Evolutionary conservation across 2,329 filamentous ascomycete genomes (phyloP).

Genomic region (Colletotrichum shisoi): DNA sequence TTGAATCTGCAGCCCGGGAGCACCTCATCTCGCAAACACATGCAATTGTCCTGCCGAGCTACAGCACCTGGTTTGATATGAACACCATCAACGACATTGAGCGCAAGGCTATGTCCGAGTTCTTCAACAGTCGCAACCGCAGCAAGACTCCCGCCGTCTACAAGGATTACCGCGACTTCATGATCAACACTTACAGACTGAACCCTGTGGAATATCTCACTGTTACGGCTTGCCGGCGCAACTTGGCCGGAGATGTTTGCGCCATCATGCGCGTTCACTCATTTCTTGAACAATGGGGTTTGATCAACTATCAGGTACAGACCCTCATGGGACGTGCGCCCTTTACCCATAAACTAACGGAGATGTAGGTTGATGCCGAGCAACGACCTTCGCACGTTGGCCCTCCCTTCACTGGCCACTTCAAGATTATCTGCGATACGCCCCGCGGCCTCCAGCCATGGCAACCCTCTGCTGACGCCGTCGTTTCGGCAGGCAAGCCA

Average conservation of each 20-base stretch:
- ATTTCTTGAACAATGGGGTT: constrained; percentile 97
- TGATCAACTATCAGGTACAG: constrained; percentile 97
- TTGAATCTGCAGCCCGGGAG: constrained; percentile 87
- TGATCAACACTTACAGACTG: constrained; percentile 98
- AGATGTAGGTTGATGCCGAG: constrained; percentile 85
- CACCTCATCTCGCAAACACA: constrained; percentile 94
- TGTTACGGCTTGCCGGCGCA: constrained; percentile 92
- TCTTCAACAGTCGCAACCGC: constrained; percentile 97
- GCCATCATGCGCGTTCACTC: constrained; percentile 99
- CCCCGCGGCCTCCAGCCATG: constrained; percentile 93
- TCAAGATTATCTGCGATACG: constrained; percentile 94
- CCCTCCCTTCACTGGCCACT: constrained; percentile 96
- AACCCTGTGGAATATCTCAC: constrained; percentile 97
- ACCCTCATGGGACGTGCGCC: constrained; percentile 7
- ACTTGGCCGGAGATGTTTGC: constrained; percentile 95
- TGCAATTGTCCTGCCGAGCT: constrained; percentile 94
- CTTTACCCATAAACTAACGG: constrained; percentile 1
- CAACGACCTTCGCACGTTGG: constrained; percentile 94
- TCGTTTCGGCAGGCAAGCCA: constrained; percentile 68
- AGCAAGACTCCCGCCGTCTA: constrained; percentile 98
- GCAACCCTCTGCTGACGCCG: constrained; percentile 84
- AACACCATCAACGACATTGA: constrained; percentile 88
- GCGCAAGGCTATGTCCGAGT: constrained; percentile 93
- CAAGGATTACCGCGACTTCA: constrained; percentile 99
- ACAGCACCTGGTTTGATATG: constrained; percentile 99